Evolutionary conservation across 1,284 basidiomycete species (phyloP).

Genomic region (Hypsizygus ulmarius): DNA sequence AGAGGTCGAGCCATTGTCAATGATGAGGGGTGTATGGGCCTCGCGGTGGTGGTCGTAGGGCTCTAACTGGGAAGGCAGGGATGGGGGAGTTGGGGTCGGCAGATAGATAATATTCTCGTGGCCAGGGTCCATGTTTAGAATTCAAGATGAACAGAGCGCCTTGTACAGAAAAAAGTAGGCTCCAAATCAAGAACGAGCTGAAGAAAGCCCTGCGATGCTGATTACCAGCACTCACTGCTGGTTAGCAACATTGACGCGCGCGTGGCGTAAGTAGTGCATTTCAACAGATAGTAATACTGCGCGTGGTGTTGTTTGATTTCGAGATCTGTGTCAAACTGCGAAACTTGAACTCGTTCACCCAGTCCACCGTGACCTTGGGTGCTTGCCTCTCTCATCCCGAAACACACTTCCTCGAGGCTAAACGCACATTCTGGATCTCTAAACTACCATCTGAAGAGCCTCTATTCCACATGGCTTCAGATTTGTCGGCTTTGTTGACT

Average conservation of each 20-base stretch:
- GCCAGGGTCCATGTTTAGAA: background rate
- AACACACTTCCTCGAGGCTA: background rate
- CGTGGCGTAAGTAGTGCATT: too few species aligned
- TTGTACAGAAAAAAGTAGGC: too few species aligned
- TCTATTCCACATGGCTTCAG: constrained; percentile 37
- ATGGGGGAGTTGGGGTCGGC: constrained; percentile 34
- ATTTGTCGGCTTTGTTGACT: constrained; percentile 69
- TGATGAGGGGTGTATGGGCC: constrained; percentile 68
- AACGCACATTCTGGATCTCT: background rate
- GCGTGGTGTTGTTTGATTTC: too few species aligned
- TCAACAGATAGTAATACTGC: too few species aligned
- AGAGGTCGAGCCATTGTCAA: constrained; percentile 90
- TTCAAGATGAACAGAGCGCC: background rate
- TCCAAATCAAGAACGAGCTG: too few species aligned
- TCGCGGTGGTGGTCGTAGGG: constrained; percentile 44
- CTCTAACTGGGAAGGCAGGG: constrained; percentile 31
- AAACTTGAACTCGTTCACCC: background rate
- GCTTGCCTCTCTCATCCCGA: background rate
- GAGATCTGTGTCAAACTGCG: too few species aligned
- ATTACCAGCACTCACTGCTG: too few species aligned
- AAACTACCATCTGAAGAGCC: background rate
- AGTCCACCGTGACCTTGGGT: background rate
- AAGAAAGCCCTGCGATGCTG: too few species aligned
- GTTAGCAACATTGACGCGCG: too few species aligned
- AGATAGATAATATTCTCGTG: constrained; percentile 24